Evolutionary conservation across 1,284 basidiomycete genomes (phyloP), one percentile per base, ranked within the genome.

Genomic region (Puccinia polysora): DNA sequence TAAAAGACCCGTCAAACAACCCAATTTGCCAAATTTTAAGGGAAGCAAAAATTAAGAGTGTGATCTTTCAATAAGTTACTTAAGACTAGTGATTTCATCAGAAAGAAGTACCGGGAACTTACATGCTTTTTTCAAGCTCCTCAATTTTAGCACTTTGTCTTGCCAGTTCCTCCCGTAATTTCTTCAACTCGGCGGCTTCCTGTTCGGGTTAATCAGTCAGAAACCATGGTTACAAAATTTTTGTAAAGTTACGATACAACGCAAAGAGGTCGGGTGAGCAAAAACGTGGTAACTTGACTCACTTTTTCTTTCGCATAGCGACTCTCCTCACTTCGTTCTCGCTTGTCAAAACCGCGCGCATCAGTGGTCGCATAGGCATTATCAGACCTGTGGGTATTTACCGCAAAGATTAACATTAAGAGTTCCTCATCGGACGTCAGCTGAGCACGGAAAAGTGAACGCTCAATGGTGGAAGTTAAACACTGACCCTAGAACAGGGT

Each of bases 171-270:
- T 52, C 30, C 6, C 50, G 49, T 43, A 68, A 47, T 32, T 68
- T 55, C 36, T 68, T 68, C 25, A 68, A 45, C 18, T 68, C 65
- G 34, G 52, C 52, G 20, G 55, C 65, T 68, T 68, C 65, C 65
- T 68, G 28, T 3, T 3, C 7, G 20, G 20, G 28, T 20, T 18
- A 53, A 53, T 8, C 8, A 53, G 43, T 47, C n/a, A 47, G 43
- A 47, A n/a, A 53, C n/a, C 8, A 18, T 25, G 20, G n/a, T n/a
- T n/a, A n/a, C n/a, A n/a, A n/a, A n/a, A n/a, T n/a, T n/a, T n/a
- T n/a, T n/a, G n/a, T n/a, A n/a, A n/a, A n/a, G n/a, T n/a, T n/a
- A n/a, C n/a, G n/a, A n/a, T n/a, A n/a, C n/a, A 53, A 53, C 8
- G 10, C 20, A 23, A 12, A 53, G 50, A 53, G 7, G 10, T 20